Evolutionary conservation across 2,329 filamentous ascomycete species (phyloP).

Genomic region (Biscogniauxia sp.): DNA sequence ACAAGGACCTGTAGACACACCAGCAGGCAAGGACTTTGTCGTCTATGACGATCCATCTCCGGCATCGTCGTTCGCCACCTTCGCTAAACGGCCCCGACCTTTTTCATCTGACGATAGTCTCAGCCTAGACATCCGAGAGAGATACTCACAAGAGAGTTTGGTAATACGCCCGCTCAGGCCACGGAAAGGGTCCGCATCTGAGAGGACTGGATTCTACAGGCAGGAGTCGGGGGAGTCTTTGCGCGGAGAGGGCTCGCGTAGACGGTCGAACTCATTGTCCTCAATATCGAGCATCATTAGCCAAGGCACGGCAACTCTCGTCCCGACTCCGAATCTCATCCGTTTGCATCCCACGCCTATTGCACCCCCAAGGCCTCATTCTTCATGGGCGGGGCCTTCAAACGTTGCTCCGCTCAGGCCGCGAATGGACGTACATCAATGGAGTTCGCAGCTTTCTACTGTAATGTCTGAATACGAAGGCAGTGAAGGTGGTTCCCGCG

Average conservation of each 20-base stretch:
- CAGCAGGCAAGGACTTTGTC: conserved; percentile 49
- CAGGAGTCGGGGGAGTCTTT: conserved; percentile 53
- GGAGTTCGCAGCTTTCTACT: conserved; percentile 63
- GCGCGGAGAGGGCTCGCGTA: conserved; percentile 51
- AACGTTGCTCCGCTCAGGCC: conserved; percentile 18
- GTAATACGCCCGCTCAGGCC: conserved; percentile 55
- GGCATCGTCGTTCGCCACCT: conserved; percentile 36
- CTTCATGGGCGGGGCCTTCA: conserved; percentile 30
- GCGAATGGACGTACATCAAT: conserved; percentile 55
- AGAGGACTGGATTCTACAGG: conserved; percentile 48
- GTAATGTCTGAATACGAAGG: conserved; percentile 62
- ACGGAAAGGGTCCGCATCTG: conserved; percentile 44
- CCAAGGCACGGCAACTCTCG: conserved; percentile 44
- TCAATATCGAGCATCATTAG: conserved; percentile 55
- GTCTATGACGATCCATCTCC: conserved; percentile 46
- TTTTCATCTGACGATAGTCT: conserved; percentile 36
- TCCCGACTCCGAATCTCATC: conserved; percentile 41
- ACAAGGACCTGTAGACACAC: conserved; percentile 33
- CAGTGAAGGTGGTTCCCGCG: conserved; percentile 49
- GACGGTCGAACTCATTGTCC: conserved; percentile 48
- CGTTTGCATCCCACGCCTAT: conserved; percentile 33
- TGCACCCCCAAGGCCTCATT: conserved; percentile 27
- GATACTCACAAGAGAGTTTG: conserved; percentile 62
- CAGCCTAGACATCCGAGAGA: conserved; percentile 34
- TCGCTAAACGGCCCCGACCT: conserved; percentile 21